Evolutionary conservation across 164 flowering plant species (phyloP).

Genomic region (Cinnamomum chago): DNA sequence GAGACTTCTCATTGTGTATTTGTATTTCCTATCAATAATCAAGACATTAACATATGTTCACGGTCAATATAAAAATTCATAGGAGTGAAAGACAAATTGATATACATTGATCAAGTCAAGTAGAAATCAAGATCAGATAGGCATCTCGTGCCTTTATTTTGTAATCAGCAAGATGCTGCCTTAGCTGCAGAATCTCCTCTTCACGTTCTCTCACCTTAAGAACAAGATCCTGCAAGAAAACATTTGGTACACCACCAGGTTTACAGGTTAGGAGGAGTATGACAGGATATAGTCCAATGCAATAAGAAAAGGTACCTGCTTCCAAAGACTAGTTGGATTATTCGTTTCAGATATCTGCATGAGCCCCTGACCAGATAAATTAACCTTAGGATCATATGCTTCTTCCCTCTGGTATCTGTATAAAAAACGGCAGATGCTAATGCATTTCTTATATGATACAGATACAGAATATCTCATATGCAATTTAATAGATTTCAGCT

Average conservation of each 20-base stretch:
- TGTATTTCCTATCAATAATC: slow-evolving; percentile 65
- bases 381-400: slow-evolving; percentile 41
- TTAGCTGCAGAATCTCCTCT: slow-evolving; percentile 72
- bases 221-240: slow-evolving; percentile 46
- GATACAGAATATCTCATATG: neutral
- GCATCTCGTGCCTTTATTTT: slow-evolving; percentile 43
- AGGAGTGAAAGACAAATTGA: slow-evolving; percentile 4
- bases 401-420: slow-evolving; percentile 54
- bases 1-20: slow-evolving; percentile 75
- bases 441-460: neutral
- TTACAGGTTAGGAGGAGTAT: neutral
- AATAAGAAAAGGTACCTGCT: slow-evolving; percentile 50
- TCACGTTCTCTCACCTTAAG: slow-evolving; percentile 67
- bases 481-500: neutral
- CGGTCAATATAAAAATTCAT: neutral
- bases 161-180: slow-evolving; percentile 77
- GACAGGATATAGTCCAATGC: neutral
- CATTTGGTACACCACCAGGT: neutral
- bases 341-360: slow-evolving; percentile 52
- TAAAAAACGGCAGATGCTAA: neutral
- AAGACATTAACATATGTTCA: slow-evolving; percentile 1
- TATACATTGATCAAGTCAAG: neutral
- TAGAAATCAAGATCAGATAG: neutral
- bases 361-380: slow-evolving; percentile 47
- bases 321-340: slow-evolving; percentile 41